A percentile compares a stretch with the other conserved stretches of the same genome.
These are phyloP conservation scores for Stachybotrys echinatus DNA, from an alignment of 2,329 filamentous ascomycete species.

Conservation along the genomic window DNA sequence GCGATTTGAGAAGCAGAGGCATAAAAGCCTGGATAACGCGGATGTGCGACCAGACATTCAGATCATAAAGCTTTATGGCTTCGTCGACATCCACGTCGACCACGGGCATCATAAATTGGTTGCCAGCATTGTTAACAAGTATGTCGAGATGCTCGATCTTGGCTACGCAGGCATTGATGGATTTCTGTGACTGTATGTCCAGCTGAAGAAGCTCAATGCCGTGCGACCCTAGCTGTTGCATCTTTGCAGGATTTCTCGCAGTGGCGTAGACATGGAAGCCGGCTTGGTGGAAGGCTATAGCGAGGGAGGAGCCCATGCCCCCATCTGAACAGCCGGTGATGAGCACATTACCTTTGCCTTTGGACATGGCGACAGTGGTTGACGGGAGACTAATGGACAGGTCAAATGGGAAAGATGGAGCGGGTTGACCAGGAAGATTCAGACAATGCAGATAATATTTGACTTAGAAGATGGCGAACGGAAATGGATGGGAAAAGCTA, in stretches of 20 bases:
- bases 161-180: constrained; percentile 11
- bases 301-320: constrained; percentile 22
- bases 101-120: constrained; percentile 16
- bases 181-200: constrained; percentile 15
- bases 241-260: constrained; percentile 18
- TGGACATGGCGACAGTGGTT: no score
- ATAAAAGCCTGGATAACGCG: constrained; percentile 15
- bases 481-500: no score
- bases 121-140: constrained; percentile 23
- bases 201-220: constrained; percentile 15
- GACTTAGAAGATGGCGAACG: no score
- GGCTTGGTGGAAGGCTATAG: constrained; percentile 18
- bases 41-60: constrained; percentile 19
- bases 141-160: constrained; percentile 19
- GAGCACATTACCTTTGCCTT: no score
- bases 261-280: constrained; percentile 24
- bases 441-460: no score
- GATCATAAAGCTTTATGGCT: constrained; percentile 12
- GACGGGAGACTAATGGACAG: no score
- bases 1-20: constrained; percentile 13
- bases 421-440: no score
- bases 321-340: constrained; percentile 30
- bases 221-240: constrained; percentile 7
- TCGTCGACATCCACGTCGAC: constrained; percentile 13
- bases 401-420: no score